Percentiles rank a stretch among this genome's conserved stretches.
Evolutionary conservation across 2,329 filamentous ascomycete genomes (phyloP).

Genomic region (Emericellopsis atlantica): DNA sequence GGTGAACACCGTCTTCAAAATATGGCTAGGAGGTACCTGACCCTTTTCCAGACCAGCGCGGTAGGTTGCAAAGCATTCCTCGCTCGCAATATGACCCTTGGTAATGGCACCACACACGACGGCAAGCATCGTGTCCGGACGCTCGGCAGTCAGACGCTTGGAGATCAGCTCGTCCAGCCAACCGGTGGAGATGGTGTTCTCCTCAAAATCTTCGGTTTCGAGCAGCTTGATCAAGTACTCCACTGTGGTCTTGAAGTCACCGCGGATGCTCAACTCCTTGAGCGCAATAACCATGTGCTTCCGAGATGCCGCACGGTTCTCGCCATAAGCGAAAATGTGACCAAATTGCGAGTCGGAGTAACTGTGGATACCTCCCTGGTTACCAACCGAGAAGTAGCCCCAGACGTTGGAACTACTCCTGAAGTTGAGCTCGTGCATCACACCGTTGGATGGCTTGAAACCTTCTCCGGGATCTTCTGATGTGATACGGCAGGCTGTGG

Average conservation of each 20-base stretch:
- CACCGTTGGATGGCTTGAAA: slow-evolving; percentile 98
- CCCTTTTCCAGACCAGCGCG: slow-evolving; percentile 84
- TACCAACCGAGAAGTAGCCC: slow-evolving; percentile 99
- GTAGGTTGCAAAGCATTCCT: slow-evolving; percentile 79
- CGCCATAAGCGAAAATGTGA: slow-evolving; percentile 97
- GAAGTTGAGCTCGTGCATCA: slow-evolving; percentile 99
- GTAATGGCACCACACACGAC: slow-evolving; percentile 90
- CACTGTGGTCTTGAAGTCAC: slow-evolving; percentile 96
- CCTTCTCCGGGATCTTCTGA: slow-evolving; percentile 98
- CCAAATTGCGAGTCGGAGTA: slow-evolving; percentile 99
- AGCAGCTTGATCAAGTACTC: slow-evolving; percentile 98
- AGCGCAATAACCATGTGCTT: slow-evolving; percentile 99
- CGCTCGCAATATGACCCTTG: slow-evolving; percentile 90
- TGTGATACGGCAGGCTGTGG: slow-evolving; percentile 96
- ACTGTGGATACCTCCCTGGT: slow-evolving; percentile 92
- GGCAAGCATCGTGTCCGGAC: slow-evolving; percentile 87
- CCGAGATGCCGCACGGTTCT: slow-evolving; percentile 88
- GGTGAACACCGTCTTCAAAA: slow-evolving; percentile 93
- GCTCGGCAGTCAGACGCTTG: slow-evolving; percentile 92
- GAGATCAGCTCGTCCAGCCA: slow-evolving; percentile 98
- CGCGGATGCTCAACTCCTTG: slow-evolving; percentile 98
- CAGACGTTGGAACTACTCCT: slow-evolving; percentile 96
- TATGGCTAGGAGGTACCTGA: slow-evolving; percentile 91
- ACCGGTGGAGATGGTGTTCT: slow-evolving; percentile 97
- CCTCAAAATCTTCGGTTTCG: slow-evolving; percentile 95